Conservation (phyloP, 805 yeast species). For the Hanseniaspora osmophila region DNA sequence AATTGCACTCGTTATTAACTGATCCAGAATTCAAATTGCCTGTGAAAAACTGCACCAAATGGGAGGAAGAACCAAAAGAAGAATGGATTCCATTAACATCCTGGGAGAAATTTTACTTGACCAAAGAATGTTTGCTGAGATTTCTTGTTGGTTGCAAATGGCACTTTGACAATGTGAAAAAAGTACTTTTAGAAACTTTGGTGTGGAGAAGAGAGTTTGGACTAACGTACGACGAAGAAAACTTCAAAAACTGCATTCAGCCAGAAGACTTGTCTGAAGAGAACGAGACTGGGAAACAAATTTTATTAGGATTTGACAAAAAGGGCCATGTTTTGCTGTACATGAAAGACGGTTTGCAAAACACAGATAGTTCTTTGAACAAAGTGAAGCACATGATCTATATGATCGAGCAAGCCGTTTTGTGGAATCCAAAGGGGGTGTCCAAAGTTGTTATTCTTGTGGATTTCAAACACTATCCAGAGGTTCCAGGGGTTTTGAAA, state of each 20-base stretch:
- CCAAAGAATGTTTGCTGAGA: conserved; percentile 38
- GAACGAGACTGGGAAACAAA: conserved; percentile 39
- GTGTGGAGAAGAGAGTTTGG: conserved; percentile 46
- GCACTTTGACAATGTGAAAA: conserved; percentile 30
- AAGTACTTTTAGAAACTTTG: conserved; percentile 32
- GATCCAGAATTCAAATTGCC: conserved; percentile 12
- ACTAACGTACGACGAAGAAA: conserved; percentile 26
- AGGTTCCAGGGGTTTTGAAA: conserved; percentile 20
- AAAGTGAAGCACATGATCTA: conserved; percentile 45
- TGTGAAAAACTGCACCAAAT: conserved; percentile 4
- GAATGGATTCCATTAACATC: conserved; percentile 23
- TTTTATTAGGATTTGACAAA: conserved; percentile 40
- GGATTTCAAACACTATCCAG: conserved; percentile 34
- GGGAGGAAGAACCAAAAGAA: conserved; percentile 12
- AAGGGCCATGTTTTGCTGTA: conserved; percentile 40
- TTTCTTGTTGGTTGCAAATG: conserved; percentile 40
- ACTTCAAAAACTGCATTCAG: conserved; percentile 19
- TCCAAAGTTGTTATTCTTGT: conserved; percentile 40
- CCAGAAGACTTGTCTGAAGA: conserved; percentile 33
- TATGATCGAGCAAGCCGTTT: conserved; percentile 40
- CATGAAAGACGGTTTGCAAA: conserved; percentile 40
- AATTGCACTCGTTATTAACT: conserved; percentile 11
- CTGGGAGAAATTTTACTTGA: conserved; percentile 25
- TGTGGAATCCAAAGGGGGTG: conserved; percentile 44
- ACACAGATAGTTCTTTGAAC: conserved; percentile 35